phyloP scores from a whole-genome alignment of 768 basidiomycete genomes.

The Lentinula aciculospora region DNA sequence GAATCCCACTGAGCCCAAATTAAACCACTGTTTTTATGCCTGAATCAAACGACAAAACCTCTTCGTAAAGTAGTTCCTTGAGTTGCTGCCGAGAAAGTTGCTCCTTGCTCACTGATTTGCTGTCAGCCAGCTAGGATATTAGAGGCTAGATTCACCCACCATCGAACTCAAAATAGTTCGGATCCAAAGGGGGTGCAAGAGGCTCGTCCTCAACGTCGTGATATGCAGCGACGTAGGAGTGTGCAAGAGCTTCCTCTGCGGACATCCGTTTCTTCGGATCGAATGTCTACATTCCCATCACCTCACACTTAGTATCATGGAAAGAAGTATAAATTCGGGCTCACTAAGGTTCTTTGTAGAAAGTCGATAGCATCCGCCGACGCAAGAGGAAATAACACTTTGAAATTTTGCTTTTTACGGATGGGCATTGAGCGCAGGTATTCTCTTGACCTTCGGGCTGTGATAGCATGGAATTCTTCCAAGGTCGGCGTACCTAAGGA shows the following conservation, averaged over 20 bases:
- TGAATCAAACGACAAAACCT: conserved; percentile 73
- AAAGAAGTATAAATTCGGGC: conserved; percentile 21
- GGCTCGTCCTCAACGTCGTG: conserved; percentile 1
- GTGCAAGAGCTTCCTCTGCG: conserved; percentile 75
- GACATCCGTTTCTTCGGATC: conserved; percentile 83
- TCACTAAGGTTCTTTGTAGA: conserved; percentile 62
- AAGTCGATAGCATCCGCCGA: conserved; percentile 70
- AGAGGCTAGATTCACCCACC: neutral
- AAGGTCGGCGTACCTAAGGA: conserved; percentile 68
- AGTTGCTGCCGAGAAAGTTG: conserved; percentile 73
- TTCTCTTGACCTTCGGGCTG: conserved; percentile 75
- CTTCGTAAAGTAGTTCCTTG: conserved; percentile 79
- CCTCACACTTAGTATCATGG: conserved; percentile 17
- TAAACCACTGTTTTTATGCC: conserved; percentile 36
- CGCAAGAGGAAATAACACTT: conserved; percentile 72
- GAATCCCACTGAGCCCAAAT: neutral
- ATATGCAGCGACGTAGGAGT: conserved; percentile 78
- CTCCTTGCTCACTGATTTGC: conserved; percentile 55
- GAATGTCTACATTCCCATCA: conserved; percentile 64
- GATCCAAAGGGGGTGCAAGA: conserved; percentile 1
- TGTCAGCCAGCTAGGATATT: neutral
- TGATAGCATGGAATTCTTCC: conserved; percentile 90
- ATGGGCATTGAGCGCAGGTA: conserved; percentile 86
- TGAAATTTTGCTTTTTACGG: conserved; percentile 67
- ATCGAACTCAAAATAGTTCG: neutral